Percentiles rank a stretch among this genome's conserved stretches.
Evolutionary conservation across 768 basidiomycete genomes (phyloP).

Genomic region (Terana coerulea): DNA sequence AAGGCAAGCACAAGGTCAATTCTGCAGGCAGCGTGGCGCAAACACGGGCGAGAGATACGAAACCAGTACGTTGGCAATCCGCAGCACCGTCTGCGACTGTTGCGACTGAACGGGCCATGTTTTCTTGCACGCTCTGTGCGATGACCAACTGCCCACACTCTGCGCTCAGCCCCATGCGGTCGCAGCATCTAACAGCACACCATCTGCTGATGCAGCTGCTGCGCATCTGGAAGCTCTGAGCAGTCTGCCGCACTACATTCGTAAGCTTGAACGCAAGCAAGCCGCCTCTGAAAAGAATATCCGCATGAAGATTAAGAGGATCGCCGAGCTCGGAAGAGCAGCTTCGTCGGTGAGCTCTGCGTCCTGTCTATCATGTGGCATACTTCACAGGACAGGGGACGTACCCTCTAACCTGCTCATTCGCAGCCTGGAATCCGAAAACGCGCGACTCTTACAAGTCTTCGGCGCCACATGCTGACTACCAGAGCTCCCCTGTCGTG

Average conservation of each 20-base stretch:
- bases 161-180: not conserved
- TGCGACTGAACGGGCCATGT: not conserved
- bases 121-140: not conserved
- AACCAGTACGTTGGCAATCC: conserved; percentile 1
- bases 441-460: not conserved
- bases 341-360: not conserved
- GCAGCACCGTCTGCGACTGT: not conserved
- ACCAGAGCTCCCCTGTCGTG: not conserved
- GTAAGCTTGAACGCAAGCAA: conserved; percentile 36
- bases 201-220: conserved; percentile 25
- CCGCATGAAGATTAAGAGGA: conserved; percentile 15
- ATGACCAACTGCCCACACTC: not conserved
- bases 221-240: conserved; percentile 17
- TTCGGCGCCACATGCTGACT: not conserved
- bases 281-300: conserved; percentile 33
- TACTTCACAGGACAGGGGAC: too few species aligned
- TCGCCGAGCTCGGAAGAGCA: conserved; percentile 6
- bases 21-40: not conserved
- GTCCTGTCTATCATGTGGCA: too few species aligned
- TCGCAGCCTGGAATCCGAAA: conserved; percentile 1
- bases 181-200: not conserved
- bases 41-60: not conserved
- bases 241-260: conserved; percentile 27
- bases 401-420: not conserved
- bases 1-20: not conserved